Percentiles rank a stretch among this genome's conserved stretches.
These are phyloP conservation scores for Apiospora marii DNA, from an alignment of 2,329 filamentous ascomycete genomes.

Conservation along the genomic window DNA sequence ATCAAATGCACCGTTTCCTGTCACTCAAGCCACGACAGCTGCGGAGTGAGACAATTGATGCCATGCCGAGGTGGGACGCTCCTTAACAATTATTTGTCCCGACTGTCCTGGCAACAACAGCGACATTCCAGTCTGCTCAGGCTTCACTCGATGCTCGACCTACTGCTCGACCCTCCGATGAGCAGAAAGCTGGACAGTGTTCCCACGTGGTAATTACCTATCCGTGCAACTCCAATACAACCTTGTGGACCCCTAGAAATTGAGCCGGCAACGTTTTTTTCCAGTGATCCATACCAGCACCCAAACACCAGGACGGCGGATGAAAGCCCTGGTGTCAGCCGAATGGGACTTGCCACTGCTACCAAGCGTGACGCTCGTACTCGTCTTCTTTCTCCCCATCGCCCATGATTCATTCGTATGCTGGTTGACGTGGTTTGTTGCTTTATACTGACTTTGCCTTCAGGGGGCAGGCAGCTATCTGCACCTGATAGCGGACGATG, in stretches of 20 bases:
- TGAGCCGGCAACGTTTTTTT: conserved; percentile 8
- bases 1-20: not conserved
- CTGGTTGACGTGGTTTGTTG: not conserved
- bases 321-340: not conserved
- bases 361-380: not conserved
- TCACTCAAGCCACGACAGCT: not conserved
- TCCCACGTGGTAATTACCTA: conserved; percentile 19
- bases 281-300: conserved; percentile 6
- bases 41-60: not conserved
- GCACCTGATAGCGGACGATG: no score
- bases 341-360: not conserved
- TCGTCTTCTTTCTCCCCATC: not conserved
- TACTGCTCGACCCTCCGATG: not conserved
- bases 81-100: not conserved
- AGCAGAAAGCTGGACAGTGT: not conserved
- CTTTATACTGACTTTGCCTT: not conserved
- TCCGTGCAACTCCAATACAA: not conserved
- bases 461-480: not conserved
- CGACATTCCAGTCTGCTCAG: not conserved
- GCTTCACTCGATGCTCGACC: not conserved
- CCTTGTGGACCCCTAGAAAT: conserved; percentile 10
- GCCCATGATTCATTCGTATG: not conserved
- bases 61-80: not conserved
- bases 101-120: not conserved
- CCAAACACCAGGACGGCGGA: conserved; percentile 7